A percentile compares a stretch with the other conserved stretches of the same genome.
phyloP scores from a whole-genome alignment of 768 basidiomycete genomes.

The Serendipita sp. region DNA sequence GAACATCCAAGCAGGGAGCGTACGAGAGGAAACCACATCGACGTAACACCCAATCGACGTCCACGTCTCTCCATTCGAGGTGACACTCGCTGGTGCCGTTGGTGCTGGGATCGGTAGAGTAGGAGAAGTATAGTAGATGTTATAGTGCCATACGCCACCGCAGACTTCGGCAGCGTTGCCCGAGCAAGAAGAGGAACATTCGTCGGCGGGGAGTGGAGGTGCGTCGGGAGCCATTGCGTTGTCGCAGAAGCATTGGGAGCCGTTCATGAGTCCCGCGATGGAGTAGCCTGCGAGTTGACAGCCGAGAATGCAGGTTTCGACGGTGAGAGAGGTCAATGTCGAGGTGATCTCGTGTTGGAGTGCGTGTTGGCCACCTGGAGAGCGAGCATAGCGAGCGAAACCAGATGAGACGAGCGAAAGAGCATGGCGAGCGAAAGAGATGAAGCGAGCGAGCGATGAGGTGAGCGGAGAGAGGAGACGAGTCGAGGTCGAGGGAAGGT shows the following conservation, averaged over 20 bases:
- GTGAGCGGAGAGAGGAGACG: too few species aligned
- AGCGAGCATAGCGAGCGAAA: not conserved
- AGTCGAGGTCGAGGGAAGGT: too few species aligned
- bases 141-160: slow-evolving; percentile 2
- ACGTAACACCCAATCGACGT: not conserved
- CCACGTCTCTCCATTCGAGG: not conserved
- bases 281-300: not conserved
- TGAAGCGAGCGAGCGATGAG: too few species aligned
- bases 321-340: not conserved
- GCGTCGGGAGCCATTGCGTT: not conserved
- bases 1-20: not conserved
- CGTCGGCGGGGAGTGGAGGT: not conserved
- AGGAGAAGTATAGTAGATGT: not conserved
- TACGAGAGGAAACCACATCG: not conserved
- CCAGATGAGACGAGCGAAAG: not conserved
- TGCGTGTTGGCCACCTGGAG: not conserved
- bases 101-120: not conserved
- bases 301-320: not conserved
- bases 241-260: slow-evolving; percentile 3
- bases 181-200: not conserved
- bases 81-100: not conserved
- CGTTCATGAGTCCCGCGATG: not conserved
- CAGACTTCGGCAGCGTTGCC: not conserved
- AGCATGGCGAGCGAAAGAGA: too few species aligned
- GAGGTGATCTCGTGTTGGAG: slow-evolving; percentile 5